Evolutionary conservation across 805 yeast species (phyloP), one percentile per base, ranked within the genome.

Genomic region (Lipomyces starkeyi): DNA sequence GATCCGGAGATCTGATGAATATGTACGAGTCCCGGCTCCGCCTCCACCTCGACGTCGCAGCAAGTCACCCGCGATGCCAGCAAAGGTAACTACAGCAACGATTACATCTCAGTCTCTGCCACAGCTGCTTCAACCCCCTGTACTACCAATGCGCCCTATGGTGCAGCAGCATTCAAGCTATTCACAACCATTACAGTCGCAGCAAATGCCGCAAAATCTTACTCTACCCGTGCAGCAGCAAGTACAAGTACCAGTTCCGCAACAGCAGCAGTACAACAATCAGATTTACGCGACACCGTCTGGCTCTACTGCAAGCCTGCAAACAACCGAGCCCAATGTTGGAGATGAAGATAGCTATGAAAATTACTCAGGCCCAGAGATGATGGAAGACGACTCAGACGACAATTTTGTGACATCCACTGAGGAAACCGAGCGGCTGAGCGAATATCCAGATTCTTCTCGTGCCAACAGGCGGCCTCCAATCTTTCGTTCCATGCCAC

Each of bases 381-480:
- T 60, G 63, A 64, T 59, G 59, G 71, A 68, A 27, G 69, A 68
- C 32, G 71, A 68, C 40, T 65, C 69, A 2, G 69, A 66, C 47
- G 71, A 67, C 47, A 63, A 64, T 27, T 27, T 61, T 4, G 35
- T 61, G 20, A 37, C 62, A 13, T 49, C 67, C 17, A 54, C 34
- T 13, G 71, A 69, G 47, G 68, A 67, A 25, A 54, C 63, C 8
- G 71, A 63, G 32, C 62, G 66, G 52, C 11, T 62, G 37, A 22
- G 62, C 3, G 68, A 67, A 43, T 69, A 66, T 35, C 79, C 79
- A 1, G 79, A 76, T 54, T 72, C 76, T 5, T 76, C 79, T 20
- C 74, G 73, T n/a, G 71, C 76, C 25, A 77, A 76, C 65, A 67
- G 79, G 27, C 63, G 76, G 47, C 76, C 78, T 3, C 80, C 80